Conservation (phyloP, 305 asterid genomes). For the Fraxinus sp. region DNA sequence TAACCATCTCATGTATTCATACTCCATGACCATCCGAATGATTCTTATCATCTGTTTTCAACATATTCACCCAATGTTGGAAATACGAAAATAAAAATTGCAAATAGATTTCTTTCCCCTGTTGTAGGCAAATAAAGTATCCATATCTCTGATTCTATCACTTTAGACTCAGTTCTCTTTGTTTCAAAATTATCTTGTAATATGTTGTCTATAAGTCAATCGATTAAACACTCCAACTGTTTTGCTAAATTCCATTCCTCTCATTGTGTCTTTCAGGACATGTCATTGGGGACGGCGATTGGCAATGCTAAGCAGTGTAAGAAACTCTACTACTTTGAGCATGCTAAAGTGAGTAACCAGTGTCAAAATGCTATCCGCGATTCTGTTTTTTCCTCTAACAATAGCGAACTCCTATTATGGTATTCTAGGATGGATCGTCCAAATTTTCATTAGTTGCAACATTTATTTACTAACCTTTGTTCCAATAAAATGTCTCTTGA, state of each 20-base stretch:
- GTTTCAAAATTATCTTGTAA: too few species aligned
- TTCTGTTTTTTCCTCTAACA: neutral
- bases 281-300: neutral
- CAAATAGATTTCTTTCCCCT: too few species aligned
- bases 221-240: too few species aligned
- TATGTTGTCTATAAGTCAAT: too few species aligned
- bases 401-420: neutral
- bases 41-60: too few species aligned
- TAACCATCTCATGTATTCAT: too few species aligned
- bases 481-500: neutral
- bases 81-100: too few species aligned
- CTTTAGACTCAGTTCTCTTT: too few species aligned
- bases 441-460: neutral
- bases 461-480: neutral
- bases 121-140: too few species aligned
- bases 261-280: neutral
- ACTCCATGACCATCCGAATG: too few species aligned
- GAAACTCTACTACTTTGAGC: neutral
- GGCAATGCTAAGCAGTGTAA: neutral
- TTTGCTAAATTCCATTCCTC: neutral
- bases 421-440: neutral
- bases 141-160: too few species aligned
- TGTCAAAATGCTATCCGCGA: neutral
- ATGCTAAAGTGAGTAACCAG: neutral
- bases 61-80: too few species aligned